These are phyloP conservation scores for Ustilago loliicola DNA, from an alignment of 1,284 basidiomycete species.

Conservation along the genomic window DNA sequence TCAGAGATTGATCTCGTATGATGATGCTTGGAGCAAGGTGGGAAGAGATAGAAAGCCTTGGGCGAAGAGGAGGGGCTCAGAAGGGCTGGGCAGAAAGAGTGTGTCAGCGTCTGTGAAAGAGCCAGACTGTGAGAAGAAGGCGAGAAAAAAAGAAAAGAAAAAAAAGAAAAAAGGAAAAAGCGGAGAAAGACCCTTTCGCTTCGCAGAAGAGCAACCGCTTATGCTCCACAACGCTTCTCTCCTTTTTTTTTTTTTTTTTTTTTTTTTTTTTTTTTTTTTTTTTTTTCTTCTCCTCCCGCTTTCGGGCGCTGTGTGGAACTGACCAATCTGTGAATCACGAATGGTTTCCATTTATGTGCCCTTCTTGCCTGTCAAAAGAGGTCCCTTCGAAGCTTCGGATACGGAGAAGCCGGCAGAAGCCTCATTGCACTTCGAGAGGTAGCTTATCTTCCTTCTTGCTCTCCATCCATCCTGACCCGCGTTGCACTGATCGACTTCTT, in stretches of 20 bases:
- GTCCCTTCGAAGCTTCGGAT: constrained; percentile 4
- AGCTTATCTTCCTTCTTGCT: neutral
- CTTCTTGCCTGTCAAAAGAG: too few species aligned
- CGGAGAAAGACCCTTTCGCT: constrained; percentile 5
- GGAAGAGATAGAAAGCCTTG: neutral
- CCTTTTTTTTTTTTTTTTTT: too few species aligned
- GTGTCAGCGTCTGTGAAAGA: constrained; percentile 3
- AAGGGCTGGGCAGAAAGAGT: neutral
- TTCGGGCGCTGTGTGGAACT: neutral
- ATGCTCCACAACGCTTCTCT: neutral
- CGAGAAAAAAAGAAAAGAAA: neutral
- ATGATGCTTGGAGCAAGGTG: neutral
- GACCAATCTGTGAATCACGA: neutral
- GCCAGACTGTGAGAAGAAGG: neutral
- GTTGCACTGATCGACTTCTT: too few species aligned
- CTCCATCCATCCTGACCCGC: neutral
- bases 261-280: too few species aligned
- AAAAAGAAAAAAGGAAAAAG: neutral
- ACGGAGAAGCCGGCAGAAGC: constrained; percentile 12
- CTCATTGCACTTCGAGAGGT: neutral
- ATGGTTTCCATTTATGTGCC: too few species aligned
- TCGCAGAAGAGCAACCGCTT: neutral
- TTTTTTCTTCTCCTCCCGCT: neutral
- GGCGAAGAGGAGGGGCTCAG: neutral
- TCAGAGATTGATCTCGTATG: neutral